Percentiles rank a stretch among this genome's conserved stretches.
phyloP scores from a whole-genome alignment of 177 flowering plant species.

The Vitis hybrid region DNA sequence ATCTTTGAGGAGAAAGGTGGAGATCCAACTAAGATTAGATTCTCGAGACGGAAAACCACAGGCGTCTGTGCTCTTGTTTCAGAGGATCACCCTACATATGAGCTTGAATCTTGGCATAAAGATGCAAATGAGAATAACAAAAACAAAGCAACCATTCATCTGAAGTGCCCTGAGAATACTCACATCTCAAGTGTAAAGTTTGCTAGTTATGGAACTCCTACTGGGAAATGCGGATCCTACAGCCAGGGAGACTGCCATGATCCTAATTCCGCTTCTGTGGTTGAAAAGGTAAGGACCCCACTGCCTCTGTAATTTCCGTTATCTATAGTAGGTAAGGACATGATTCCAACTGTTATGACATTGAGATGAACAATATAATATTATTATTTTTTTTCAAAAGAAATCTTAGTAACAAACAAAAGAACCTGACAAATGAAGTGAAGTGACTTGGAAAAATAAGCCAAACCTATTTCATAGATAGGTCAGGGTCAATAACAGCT shows the following conservation, averaged over 20 bases:
- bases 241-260: constrained; percentile 66
- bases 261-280: constrained; percentile 49
- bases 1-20: constrained; percentile 97
- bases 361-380: too few species aligned
- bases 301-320: background rate
- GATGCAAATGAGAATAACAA: constrained; percentile 12
- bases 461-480: too few species aligned
- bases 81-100: constrained; percentile 59
- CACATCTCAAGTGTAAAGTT: constrained; percentile 61
- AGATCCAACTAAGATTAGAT: constrained; percentile 67
- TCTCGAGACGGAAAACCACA: constrained; percentile 61
- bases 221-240: constrained; percentile 75
- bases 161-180: constrained; percentile 59
- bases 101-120: constrained; percentile 27
- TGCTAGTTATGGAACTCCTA: constrained; percentile 89
- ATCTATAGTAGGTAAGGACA: background rate
- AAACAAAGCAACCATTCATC: constrained; percentile 32
- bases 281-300: constrained; percentile 51
- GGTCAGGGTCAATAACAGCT: too few species aligned
- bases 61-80: constrained; percentile 50
- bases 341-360: background rate
- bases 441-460: too few species aligned
- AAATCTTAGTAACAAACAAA: too few species aligned
- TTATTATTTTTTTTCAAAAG: too few species aligned
- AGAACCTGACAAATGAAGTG: too few species aligned